phyloP scores from a whole-genome alignment of 2,329 filamentous ascomycete species.

The Fusarium tricinctum region DNA sequence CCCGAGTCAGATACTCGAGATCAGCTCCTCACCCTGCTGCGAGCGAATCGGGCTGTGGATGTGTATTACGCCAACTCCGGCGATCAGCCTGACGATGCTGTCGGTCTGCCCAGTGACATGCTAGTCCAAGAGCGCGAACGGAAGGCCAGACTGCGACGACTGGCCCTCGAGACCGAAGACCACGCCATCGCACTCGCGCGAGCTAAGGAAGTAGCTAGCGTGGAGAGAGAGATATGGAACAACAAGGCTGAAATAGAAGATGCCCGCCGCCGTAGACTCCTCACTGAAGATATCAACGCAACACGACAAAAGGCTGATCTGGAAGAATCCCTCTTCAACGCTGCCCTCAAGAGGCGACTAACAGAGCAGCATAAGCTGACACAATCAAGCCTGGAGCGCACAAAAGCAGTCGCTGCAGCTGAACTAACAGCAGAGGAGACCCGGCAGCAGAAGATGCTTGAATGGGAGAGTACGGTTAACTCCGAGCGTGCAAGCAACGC shows the following conservation, averaged over 20 bases:
- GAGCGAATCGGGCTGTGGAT: conserved; percentile 66
- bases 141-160: conserved; percentile 61
- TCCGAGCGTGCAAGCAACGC: conserved; percentile 63
- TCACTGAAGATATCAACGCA: conserved; percentile 60
- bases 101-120: conserved; percentile 66
- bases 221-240: conserved; percentile 65
- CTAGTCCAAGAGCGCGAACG: conserved; percentile 65
- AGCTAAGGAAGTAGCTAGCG: conserved; percentile 64
- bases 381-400: conserved; percentile 60
- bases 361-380: conserved; percentile 64
- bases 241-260: conserved; percentile 67
- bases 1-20: conserved; percentile 56
- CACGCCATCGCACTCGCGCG: conserved; percentile 64
- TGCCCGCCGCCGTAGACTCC: conserved; percentile 62
- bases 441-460: conserved; percentile 60
- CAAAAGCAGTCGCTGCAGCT: conserved; percentile 61
- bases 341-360: conserved; percentile 55
- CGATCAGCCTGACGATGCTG: conserved; percentile 66
- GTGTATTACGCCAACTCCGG: conserved; percentile 68
- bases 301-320: conserved; percentile 61
- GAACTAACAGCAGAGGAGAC: conserved; percentile 62
- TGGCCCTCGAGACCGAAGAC: conserved; percentile 63
- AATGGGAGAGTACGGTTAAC: conserved; percentile 64
- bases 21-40: conserved; percentile 63
- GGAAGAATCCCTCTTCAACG: conserved; percentile 59